Evolutionary conservation across 495 filamentous ascomycete genomes (phyloP), one percentile per base, ranked within the genome.

Genomic region (Penicillium daleae): DNA sequence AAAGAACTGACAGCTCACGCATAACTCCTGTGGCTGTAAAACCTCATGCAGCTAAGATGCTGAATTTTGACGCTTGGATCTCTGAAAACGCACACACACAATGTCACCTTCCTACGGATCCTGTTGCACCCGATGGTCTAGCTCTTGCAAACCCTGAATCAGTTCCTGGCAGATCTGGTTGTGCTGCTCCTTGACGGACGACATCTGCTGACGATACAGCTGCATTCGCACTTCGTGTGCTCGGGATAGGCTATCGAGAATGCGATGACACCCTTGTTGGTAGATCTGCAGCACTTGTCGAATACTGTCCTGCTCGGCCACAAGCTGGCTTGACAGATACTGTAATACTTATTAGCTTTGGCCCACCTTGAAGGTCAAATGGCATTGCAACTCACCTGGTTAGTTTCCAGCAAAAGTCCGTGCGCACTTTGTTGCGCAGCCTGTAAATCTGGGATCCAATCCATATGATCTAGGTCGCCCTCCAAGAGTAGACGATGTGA

Each of bases 201-300:
- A 52, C 64, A 76, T 73, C 56, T 78, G 73, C 53, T 76, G 67
- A 26, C 63, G 59, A 35, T 74, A 76, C 13, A 78, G 22, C 39
- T 63, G 61, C 55, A 78, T 73, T 3, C 74, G 71, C 35, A 64
- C 67, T 56, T 73, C 64, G 12, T 80, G 77, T 9, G 69, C 73
- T 29, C 65, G 53, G 56, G 70, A 69, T 10, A 80, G 59, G 42
- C 70, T 67, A 50, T 76, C 72, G n/a, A 80, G 67, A 19, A 75
- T 71, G 9, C 49, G 64, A 62, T 74, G 44, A 57, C 77, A 78
- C 26, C 73, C 70, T 51, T 70, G 56, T 29, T 66, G 76, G 57
- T 73, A 78, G 21, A 60, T 65, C 15, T 74, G 70, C 32, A 80
- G 50, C 9, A 75, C 67, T 19, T 69, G 51, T 5, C 44, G 64